A percentile compares a stretch with the other conserved stretches of the same genome.
Evolutionary conservation across 352 stramenopile genomes (phyloP).

Genomic region (Pythium phragmiticola): DNA sequence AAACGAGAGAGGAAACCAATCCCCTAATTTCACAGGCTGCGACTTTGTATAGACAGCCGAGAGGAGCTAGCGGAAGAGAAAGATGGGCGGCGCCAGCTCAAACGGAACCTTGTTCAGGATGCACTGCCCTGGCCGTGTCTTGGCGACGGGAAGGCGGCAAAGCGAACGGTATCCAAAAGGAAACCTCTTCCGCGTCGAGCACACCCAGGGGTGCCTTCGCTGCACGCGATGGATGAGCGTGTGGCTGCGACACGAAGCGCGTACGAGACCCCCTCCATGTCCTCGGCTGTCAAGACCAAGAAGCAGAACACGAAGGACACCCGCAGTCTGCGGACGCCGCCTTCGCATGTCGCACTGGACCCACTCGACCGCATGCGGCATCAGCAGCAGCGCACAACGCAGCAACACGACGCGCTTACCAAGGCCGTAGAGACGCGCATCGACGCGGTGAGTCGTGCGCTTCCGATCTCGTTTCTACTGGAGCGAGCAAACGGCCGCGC

Average conservation of each 20-base stretch:
- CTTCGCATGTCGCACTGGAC: slow-evolving; percentile 1
- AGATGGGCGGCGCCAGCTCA: not conserved
- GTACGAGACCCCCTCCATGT: slow-evolving; percentile 4
- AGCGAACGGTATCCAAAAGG: not conserved
- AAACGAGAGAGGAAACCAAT: not conserved
- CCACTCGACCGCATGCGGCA: slow-evolving; percentile 18
- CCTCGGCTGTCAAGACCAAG: not conserved
- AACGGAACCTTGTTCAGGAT: not conserved
- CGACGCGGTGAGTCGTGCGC: slow-evolving; percentile 10
- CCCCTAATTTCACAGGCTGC: not conserved
- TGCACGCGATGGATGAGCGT: not conserved
- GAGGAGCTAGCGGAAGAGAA: not conserved
- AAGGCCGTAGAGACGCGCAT: slow-evolving; percentile 16
- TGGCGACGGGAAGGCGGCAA: not conserved
- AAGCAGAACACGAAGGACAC: not conserved
- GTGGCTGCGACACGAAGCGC: slow-evolving; percentile 8
- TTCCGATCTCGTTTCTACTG: slow-evolving; percentile 32
- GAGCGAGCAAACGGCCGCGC: slow-evolving; percentile 16
- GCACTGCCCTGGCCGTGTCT: not conserved
- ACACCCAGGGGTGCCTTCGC: not conserved
- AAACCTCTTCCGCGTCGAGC: not conserved
- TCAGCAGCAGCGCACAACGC: slow-evolving; percentile 7
- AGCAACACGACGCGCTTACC: slow-evolving; percentile 9
- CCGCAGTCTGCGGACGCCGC: not conserved
- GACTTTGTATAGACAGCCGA: slow-evolving; percentile 7